Evolutionary conservation across 2,329 filamentous ascomycete genomes (phyloP).

Genomic region (Claviceps capensis): DNA sequence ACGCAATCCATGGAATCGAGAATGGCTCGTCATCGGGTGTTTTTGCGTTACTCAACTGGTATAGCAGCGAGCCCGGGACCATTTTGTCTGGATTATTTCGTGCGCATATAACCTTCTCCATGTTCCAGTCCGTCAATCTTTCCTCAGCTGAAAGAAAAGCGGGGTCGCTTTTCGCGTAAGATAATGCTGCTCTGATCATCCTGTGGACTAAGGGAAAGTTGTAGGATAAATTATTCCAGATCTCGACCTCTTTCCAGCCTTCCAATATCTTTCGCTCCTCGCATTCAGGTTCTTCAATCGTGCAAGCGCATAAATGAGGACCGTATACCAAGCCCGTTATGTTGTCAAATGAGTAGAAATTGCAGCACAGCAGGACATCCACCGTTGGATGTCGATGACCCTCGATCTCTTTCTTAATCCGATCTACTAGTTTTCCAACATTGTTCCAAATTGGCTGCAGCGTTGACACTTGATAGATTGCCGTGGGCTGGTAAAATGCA

Average conservation of each 20-base stretch:
- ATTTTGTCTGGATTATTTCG: neutral
- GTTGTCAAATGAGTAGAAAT: constrained; percentile 5
- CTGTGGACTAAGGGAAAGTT: constrained; percentile 1
- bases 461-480: neutral
- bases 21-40: neutral
- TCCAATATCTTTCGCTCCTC: constrained; percentile 3
- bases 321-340: constrained; percentile 3
- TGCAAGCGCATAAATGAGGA: constrained; percentile 1
- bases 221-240: constrained; percentile 4
- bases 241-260: constrained; percentile 2
- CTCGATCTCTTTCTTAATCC: neutral
- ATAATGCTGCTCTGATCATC: neutral
- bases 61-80: neutral
- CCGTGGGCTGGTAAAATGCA: constrained; percentile 3
- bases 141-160: constrained; percentile 4
- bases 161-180: neutral
- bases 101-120: neutral
- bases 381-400: neutral
- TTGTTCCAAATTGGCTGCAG: constrained; percentile 1
- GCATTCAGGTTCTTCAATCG: neutral
- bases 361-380: constrained; percentile 1
- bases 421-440: neutral
- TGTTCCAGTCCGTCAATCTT: constrained; percentile 3
- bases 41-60: constrained; percentile 2
- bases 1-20: constrained; percentile 1